Evolutionary conservation across 495 filamentous ascomycete genomes (phyloP), one percentile per base, ranked within the genome.

Genomic region (Paragyromitra xinjiangensis): DNA sequence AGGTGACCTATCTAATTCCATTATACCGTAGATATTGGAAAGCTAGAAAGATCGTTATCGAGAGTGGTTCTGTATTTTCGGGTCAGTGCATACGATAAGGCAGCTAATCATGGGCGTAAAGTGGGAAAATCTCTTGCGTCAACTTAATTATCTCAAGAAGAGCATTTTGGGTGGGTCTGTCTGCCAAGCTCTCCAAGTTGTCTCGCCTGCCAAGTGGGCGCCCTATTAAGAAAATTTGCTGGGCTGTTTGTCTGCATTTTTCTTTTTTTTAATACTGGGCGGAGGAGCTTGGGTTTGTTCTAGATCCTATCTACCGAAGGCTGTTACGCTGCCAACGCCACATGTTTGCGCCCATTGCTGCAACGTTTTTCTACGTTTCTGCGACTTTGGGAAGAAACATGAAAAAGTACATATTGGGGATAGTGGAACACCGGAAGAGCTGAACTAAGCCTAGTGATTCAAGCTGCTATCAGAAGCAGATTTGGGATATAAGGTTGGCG

Each of bases 51-150:
- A 40, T 44, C 59, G 50, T 9, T 61, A 40, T 63, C 26, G 9
- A 51, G 42, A 44, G 26, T 71, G 34, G 48, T 56, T 34, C 69
- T 29, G 59, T 44, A 55, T 39, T 48, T 71, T 64, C 59, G 45
- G 69, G 69, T 71, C 34, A 71, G 58, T 71, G 69, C 69, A 71
- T 71, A 37, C n/a, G 69, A 71, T 71, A 71, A 71, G 69, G 45
- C 0, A 39, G 6, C 14, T 26, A 62, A 19, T 26, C 61, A 62
- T 22, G 19, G 19, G 19, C 19, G 40, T 29, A 24, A 22, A 22
- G 19, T 11, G 29, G 12, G 9, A 71, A 19, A 19, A 40, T 2
- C 34, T 37, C 22, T 69, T 69, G 1, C 26, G 2, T 12, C 37
- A 69, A 26, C 51, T 51, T 37, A 26, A 3, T 3, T 34, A 34